Base-by-base conservation (phyloP, 1,284 basidiomycete species). In the Heterobasidion irregulare region DNA sequence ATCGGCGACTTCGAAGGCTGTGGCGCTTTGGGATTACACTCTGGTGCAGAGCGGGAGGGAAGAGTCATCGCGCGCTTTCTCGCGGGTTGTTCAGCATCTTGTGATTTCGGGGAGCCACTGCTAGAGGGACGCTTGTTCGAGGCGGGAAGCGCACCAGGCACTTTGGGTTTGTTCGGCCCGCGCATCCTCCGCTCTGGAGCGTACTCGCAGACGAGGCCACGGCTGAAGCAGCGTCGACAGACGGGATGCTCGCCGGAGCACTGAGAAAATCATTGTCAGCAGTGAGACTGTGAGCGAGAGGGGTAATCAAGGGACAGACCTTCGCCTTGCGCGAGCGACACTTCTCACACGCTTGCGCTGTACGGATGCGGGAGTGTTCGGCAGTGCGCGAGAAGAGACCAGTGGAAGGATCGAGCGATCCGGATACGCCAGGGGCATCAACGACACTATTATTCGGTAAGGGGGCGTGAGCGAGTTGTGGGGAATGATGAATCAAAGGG, bases 121-220 rank as follows among this genome's bases (percentile, higher is more conserved):
- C 48, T 32, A 5, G 54, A 46, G 34, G 41, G 32, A 8, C 38
- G 16, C n/a, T 41, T 53, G 46, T 10, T 47, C 7, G 47, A 19
- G 9, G 9, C 43, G 33, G 53, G 10, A 2, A 46, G 35, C 2
- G 47, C 47, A n/a, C 34, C 34, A 13, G 43, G 47, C n/a, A 32
- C 57, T 63, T 73, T 75, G 34, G 70, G 62, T 58, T 82, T 84
- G 65, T 80, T 82, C n/a, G 82, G 80, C 0, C 82, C 82, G 10
- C 82, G 76, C 55, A 81, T 76, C 38, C 80, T 72, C 2, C 80
- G 78, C 67, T 86, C 83, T 46, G 80, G 75, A 0, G 83, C 80
- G 61, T 75, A 75, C 53, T 68, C 66, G 65, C 73, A 75, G 19
- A 61, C 54, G 18, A 73, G 65, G 1, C 71, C 69, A 4, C 72